A percentile compares a stretch with the other conserved stretches of the same genome.
Evolutionary conservation across 768 basidiomycete genomes (phyloP).

Genomic region (Mycena latifolia): DNA sequence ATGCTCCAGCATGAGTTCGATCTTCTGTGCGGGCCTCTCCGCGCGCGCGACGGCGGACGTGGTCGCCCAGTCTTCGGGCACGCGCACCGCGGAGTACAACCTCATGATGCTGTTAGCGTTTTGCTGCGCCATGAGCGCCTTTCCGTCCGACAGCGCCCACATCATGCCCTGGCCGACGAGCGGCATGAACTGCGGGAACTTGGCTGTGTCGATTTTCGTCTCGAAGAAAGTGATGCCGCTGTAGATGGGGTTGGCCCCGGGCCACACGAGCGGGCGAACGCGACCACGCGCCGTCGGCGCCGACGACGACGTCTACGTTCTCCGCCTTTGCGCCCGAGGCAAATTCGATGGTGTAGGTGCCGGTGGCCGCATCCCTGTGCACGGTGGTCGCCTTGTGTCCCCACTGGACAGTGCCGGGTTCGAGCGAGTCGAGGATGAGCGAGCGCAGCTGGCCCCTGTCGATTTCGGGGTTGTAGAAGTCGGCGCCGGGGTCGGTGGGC

Average conservation of each 20-base stretch:
- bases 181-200: constrained; percentile 31
- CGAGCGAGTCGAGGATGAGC: constrained; percentile 39
- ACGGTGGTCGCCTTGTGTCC: constrained; percentile 24
- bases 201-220: constrained; percentile 19
- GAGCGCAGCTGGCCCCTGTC: no score
- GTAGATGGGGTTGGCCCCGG: no score
- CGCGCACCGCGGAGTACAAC: constrained; percentile 37
- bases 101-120: constrained; percentile 43
- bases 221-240: constrained; percentile 32
- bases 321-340: no score
- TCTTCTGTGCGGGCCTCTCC: no score
- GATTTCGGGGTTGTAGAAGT: no score
- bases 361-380: background rate
- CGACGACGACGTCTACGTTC: no score
- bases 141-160: constrained; percentile 39
- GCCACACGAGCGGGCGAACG: no score
- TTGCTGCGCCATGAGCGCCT: constrained; percentile 46
- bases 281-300: no score
- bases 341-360: constrained; percentile 13
- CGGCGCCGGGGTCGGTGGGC: constrained; percentile 20
- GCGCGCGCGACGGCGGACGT: no score
- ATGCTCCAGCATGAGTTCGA: no score
- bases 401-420: constrained; percentile 28
- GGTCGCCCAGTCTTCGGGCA: constrained; percentile 21
- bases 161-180: constrained; percentile 42